These are phyloP conservation scores for Gracilaria vermiculophylla DNA, from an alignment of 23 red algal genomes.

Conservation along the genomic window DNA sequence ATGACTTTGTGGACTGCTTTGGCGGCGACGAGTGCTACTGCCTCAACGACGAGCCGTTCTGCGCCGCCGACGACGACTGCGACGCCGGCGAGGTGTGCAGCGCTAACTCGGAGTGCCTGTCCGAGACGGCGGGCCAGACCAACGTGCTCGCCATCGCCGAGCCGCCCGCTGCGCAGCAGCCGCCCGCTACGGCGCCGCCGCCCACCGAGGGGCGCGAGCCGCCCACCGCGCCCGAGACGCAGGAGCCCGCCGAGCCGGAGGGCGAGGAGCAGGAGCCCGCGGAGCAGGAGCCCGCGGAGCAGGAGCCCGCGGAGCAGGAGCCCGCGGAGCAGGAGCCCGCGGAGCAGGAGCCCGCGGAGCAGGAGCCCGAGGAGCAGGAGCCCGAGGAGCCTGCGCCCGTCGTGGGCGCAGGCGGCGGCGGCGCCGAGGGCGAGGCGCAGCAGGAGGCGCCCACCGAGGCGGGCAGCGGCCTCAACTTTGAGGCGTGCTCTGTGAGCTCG, in stretches of 20 bases:
- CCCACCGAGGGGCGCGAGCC: too few relatives aligned
- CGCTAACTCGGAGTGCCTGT: neutral
- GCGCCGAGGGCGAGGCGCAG: too few relatives aligned
- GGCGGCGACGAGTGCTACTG: neutral
- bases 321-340: too few relatives aligned
- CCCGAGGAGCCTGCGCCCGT: too few relatives aligned
- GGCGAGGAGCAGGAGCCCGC: neutral
- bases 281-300: neutral
- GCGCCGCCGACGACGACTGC: neutral
- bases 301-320: too few relatives aligned
- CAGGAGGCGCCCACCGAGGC: neutral
- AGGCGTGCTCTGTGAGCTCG: neutral
- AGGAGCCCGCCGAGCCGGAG: neutral
- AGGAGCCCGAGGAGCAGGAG: too few relatives aligned
- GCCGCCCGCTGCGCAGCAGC: neutral
- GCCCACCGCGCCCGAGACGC: neutral
- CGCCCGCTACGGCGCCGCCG: neutral
- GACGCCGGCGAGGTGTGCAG: neutral
- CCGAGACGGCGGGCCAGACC: neutral
- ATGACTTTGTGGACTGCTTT: slow-evolving; percentile 28
- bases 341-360: too few relatives aligned
- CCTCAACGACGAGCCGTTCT: neutral
- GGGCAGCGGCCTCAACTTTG: neutral
- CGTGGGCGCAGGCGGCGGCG: too few relatives aligned
- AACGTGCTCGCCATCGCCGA: neutral